Base-by-base conservation (phyloP, 768 basidiomycete genomes). In the Boletus rufocinnamomeus region DNA sequence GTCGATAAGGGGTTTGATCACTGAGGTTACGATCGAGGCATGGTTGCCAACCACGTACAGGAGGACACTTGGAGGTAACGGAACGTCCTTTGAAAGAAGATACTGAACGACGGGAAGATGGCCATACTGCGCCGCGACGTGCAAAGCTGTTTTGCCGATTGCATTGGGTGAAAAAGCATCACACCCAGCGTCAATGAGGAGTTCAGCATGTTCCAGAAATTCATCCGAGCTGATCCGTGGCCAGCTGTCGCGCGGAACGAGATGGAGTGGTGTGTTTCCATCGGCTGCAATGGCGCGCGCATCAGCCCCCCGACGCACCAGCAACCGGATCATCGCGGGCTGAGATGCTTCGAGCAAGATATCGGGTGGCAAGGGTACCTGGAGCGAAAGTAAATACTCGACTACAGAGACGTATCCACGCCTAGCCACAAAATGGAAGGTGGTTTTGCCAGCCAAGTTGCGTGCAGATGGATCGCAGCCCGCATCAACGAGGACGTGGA, bases 381-480 rank as follows among this genome's bases (percentile, higher is more conserved):
- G 9, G 2, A 60, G 2, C 2, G 34, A 13, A 16, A 60, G 52
- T 19, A 64, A n/a, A 30, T 54, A 48, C 2, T 54, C 28, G 16
- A 34, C 27, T 1, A 65, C 3, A 3, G 56, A 40, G 5, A 46
- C 0, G n/a, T 21, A 32, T 34, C 52, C 52, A 6, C 1, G 0
- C 14, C 2, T 8, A 8, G 14, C 38, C 0, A 54, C 63, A n/a
- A 38, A 21, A 13, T 56, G 52, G 0, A 64, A 35, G 0, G 52
- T 21, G 2, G 54, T 60, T 21, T 48, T 6, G 3, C 49, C 45
- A 19, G 13, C 19, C 1, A 34, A 19, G 9, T 64, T 54, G 11
- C 6, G 7, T 4, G 6, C 2, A n/a, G 43, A 50, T 16, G 56
- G 47, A 27, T 54, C 17, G 19, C 64, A 62, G 13, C 64, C 64